Conservation (phyloP, 2,329 filamentous ascomycete genomes). For the Epichloe sibirici region DNA sequence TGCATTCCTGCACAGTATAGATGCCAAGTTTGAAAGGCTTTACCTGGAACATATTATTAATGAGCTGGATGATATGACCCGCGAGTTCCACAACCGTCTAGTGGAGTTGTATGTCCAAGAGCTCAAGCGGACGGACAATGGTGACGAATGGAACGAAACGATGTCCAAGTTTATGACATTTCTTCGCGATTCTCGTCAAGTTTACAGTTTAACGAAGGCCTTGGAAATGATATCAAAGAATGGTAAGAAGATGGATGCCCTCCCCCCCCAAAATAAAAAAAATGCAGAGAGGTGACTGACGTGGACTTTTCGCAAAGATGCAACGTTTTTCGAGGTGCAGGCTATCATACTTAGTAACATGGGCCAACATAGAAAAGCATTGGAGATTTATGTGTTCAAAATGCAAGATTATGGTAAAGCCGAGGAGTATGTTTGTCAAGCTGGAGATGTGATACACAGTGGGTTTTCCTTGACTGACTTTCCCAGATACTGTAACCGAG, state of each 20-base stretch:
- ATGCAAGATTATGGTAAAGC: constrained; percentile 78
- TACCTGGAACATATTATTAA: constrained; percentile 88
- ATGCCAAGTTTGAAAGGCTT: constrained; percentile 57
- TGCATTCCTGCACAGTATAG: constrained; percentile 58
- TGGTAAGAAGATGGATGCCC: constrained; percentile 36
- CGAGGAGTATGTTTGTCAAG: constrained; percentile 57
- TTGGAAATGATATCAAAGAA: constrained; percentile 69
- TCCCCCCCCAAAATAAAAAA: background rate
- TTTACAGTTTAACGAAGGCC: constrained; percentile 67
- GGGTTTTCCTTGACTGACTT: constrained; percentile 10
- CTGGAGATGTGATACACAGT: background rate
- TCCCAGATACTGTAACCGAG: constrained; percentile 72
- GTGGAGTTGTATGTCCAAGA: constrained; percentile 59
- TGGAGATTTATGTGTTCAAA: constrained; percentile 97
- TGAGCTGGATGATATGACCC: constrained; percentile 72
- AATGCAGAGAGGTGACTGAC: constrained; percentile 4
- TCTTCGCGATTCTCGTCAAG: constrained; percentile 57
- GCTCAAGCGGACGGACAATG: constrained; percentile 28
- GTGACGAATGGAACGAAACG: constrained; percentile 41
- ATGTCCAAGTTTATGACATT: constrained; percentile 62
- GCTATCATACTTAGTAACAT: constrained; percentile 90
- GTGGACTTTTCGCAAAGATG: constrained; percentile 38
- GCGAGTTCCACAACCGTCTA: constrained; percentile 77
- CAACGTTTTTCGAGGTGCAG: constrained; percentile 76
- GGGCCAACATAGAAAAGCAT: constrained; percentile 85